Evolutionary conservation across 768 basidiomycete species (phyloP).

Genomic region (Clavulina sp.): DNA sequence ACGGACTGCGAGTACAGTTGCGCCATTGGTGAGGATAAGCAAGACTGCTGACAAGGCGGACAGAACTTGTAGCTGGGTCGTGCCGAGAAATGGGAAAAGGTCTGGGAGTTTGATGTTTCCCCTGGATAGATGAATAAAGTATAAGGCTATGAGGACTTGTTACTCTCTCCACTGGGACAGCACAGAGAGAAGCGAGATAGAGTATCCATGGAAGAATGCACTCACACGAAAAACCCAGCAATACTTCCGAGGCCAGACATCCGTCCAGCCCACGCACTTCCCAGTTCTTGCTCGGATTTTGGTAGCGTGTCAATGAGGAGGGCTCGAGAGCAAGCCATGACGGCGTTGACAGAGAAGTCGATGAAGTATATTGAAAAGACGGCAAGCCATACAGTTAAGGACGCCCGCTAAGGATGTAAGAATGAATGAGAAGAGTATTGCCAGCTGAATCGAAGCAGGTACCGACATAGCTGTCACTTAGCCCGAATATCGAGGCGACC

Average conservation of each 20-base stretch:
- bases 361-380: slow-evolving; percentile 49
- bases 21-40: slow-evolving; percentile 44
- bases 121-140: slow-evolving; percentile 21
- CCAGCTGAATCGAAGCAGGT: neutral
- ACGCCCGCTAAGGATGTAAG: slow-evolving; percentile 30
- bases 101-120: slow-evolving; percentile 66
- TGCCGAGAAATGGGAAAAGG: slow-evolving; percentile 56
- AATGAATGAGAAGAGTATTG: neutral
- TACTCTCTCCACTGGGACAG: neutral
- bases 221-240: slow-evolving; percentile 74
- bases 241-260: slow-evolving; percentile 81
- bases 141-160: neutral
- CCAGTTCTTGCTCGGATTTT: slow-evolving; percentile 52
- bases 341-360: slow-evolving; percentile 46
- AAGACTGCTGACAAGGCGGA: slow-evolving; percentile 54
- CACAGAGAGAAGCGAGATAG: neutral
- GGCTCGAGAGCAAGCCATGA: slow-evolving; percentile 80
- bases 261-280: slow-evolving; percentile 91
- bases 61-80: slow-evolving; percentile 63
- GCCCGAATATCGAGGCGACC: slow-evolving; percentile 33
- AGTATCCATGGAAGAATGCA: slow-evolving; percentile 7
- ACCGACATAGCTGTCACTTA: neutral
- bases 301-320: slow-evolving; percentile 76
- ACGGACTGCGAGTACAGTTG: slow-evolving; percentile 13
- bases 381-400: slow-evolving; percentile 61